phyloP scores from a whole-genome alignment of 495 filamentous ascomycete species.

The Staphylotrichum longicolle region DNA sequence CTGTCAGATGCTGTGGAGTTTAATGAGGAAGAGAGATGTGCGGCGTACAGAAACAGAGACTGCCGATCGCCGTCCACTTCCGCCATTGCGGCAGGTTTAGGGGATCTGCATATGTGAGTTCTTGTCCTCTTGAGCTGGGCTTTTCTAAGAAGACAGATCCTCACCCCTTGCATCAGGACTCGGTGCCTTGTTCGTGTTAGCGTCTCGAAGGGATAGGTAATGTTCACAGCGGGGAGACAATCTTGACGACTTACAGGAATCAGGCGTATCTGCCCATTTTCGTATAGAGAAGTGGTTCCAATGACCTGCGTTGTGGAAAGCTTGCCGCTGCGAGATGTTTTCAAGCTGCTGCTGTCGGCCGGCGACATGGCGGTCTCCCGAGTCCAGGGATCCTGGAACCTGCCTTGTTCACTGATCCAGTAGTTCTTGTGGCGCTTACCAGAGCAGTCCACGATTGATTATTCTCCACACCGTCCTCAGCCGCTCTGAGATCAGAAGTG shows the following conservation, averaged over 20 bases:
- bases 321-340: neutral
- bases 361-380: slow-evolving; percentile 1
- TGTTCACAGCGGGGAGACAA: neutral
- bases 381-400: too few relatives aligned
- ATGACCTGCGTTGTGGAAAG: slow-evolving; percentile 16
- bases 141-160: neutral
- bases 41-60: slow-evolving; percentile 31
- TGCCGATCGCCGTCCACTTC: slow-evolving; percentile 25
- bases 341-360: slow-evolving; percentile 2
- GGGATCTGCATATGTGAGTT: slow-evolving; percentile 17
- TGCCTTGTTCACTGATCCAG: too few relatives aligned
- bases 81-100: slow-evolving; percentile 28
- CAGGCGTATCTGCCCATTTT: slow-evolving; percentile 28
- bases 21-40: neutral
- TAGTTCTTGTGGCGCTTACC: too few relatives aligned
- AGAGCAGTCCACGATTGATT: too few relatives aligned
- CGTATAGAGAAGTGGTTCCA: slow-evolving; percentile 28
- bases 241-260: slow-evolving; percentile 21
- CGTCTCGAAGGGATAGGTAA: too few relatives aligned
- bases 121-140: neutral
- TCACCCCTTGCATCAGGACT: slow-evolving; percentile 30
- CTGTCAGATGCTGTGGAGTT: neutral
- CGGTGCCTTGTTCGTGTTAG: slow-evolving; percentile 18
- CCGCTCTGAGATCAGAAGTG: too few relatives aligned
- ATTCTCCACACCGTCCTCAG: too few relatives aligned